Conservation (phyloP, 2,329 filamentous ascomycete genomes). For the Neofusicoccum parvum region DNA sequence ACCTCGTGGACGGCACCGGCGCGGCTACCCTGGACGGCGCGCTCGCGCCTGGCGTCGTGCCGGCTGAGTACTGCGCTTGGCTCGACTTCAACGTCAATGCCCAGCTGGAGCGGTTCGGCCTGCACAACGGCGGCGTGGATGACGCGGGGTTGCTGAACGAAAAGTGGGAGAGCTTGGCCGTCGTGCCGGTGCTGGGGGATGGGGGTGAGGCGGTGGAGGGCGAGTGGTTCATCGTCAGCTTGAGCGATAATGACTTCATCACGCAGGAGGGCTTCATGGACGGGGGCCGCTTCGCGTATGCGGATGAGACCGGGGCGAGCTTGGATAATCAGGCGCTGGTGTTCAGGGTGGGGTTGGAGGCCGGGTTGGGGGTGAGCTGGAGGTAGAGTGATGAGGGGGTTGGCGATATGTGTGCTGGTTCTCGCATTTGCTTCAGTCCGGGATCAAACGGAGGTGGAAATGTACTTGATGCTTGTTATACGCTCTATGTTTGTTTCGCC, state of each 20-base stretch:
- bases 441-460: too few species aligned
- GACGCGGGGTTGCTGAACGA: slow-evolving; percentile 66
- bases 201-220: slow-evolving; percentile 49
- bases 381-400: too few species aligned
- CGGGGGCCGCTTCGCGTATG: slow-evolving; percentile 57
- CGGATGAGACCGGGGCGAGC: slow-evolving; percentile 59
- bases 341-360: slow-evolving; percentile 59
- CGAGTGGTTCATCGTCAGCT: slow-evolving; percentile 68
- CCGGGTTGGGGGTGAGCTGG: slow-evolving; percentile 14
- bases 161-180: slow-evolving; percentile 73
- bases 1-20: slow-evolving; percentile 55
- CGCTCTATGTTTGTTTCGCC: too few species aligned
- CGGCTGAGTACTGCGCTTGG: slow-evolving; percentile 66
- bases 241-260: slow-evolving; percentile 76
- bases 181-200: slow-evolving; percentile 57
- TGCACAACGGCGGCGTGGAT: slow-evolving; percentile 68
- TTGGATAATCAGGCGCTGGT: slow-evolving; percentile 66
- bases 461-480: too few species aligned
- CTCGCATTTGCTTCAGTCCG: too few species aligned
- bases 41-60: slow-evolving; percentile 45
- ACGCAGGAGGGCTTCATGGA: slow-evolving; percentile 68
- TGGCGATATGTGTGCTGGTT: too few species aligned
- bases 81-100: slow-evolving; percentile 68
- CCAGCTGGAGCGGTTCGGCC: slow-evolving; percentile 65
- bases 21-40: too few species aligned